Evolutionary conservation across 768 basidiomycete genomes (phyloP), one percentile per base, ranked within the genome.

Genomic region (Rhizopogon vulgaris): DNA sequence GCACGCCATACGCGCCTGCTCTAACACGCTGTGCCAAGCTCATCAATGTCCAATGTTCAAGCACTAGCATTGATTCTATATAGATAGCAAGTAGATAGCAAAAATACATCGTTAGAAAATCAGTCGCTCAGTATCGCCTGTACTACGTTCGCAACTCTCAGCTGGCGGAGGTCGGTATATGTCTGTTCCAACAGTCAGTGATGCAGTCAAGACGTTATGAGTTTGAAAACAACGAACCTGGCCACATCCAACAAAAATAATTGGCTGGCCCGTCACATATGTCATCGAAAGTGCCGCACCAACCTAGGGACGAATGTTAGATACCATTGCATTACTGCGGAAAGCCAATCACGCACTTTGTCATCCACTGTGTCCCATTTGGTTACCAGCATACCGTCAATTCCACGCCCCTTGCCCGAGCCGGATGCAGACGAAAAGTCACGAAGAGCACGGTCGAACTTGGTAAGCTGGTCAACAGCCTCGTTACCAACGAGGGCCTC

Each of bases 291-390:
- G 77, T 8, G 96, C 96, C 6, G 96, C 96, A 34, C 96, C 96
- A 47, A 99, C 95, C 94, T 96, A 62, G 2, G 43, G 8, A 32
- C 52, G 41, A 55, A 32, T 48, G 25, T 28, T 15, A 30, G 27
- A 46, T 28, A 22, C 7, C 8, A 46, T 34, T 14, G 25, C 8
- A 46, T 34, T 14, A 24, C 22, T 41, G 34, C 34, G 27, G 38
- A 27, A 54, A 22, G 25, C 36, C 2, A 11, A 18, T 3, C 5
- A 67, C 78, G 50, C 51, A 89, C 94, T 80, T 94, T 94, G 71
- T 94, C 92, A 62, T 94, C 92, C 18, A 98, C 96, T 1, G 95
- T 98, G 63, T 99, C 96, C 87, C 96, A 98, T 70, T 99, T 99
- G 30, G 96, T 99, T 53, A 99, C 83, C 40, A 99, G 75, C 87